phyloP scores from a whole-genome alignment of 106 monocot species.

The Apostasia ramifera region DNA sequence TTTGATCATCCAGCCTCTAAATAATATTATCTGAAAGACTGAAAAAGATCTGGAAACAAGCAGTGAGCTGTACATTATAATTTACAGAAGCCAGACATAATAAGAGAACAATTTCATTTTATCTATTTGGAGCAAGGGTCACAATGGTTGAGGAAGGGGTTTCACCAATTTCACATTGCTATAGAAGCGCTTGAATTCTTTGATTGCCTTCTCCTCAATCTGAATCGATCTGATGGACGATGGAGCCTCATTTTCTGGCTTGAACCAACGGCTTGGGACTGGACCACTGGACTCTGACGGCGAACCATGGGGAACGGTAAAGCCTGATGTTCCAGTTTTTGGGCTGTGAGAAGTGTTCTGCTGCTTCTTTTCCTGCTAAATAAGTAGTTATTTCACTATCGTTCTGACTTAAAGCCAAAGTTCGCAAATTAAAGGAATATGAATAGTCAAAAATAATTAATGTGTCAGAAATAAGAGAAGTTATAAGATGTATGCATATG shows the following conservation, averaged over 20 bases:
- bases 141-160: conserved; percentile 26
- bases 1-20: neutral
- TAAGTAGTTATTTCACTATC: neutral
- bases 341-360: conserved; percentile 57
- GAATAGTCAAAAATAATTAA: no score
- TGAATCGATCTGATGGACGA: conserved; percentile 93
- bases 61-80: conserved; percentile 30
- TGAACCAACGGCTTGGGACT: conserved; percentile 82
- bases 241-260: conserved; percentile 78
- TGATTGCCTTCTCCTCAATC: conserved; percentile 94
- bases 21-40: neutral
- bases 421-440: neutral
- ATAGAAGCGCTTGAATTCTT: conserved; percentile 90
- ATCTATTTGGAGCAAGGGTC: neutral
- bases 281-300: conserved; percentile 30
- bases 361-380: conserved; percentile 68
- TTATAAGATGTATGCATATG: no score
- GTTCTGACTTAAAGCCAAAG: neutral
- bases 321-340: conserved; percentile 62
- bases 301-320: conserved; percentile 30
- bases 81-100: conserved; percentile 17
- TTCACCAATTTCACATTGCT: conserved; percentile 77
- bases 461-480: no score
- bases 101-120: neutral
- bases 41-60: conserved; percentile 3